Evolutionary conservation across 345 rosid genomes (phyloP).

Genomic region (Melaleuca quinquenervia): DNA sequence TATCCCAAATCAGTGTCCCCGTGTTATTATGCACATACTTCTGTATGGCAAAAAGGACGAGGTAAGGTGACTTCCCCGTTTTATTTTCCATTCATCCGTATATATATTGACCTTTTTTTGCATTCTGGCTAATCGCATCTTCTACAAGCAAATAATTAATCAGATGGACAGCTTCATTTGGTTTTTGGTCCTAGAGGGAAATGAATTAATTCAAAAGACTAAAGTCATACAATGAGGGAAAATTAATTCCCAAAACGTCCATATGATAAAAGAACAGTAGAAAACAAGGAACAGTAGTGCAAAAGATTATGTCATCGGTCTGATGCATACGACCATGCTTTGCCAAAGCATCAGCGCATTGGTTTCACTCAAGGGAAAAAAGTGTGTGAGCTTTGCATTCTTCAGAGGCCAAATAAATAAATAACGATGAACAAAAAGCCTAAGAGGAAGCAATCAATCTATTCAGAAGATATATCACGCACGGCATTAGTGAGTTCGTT

Average conservation of each 20-base stretch:
- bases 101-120: not conserved
- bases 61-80: not conserved
- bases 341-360: not conserved
- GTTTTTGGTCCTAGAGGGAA: not conserved
- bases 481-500: not conserved
- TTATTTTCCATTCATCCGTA: not conserved
- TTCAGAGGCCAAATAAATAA: not conserved
- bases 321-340: not conserved
- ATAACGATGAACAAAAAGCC: not conserved
- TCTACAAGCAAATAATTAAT: not conserved
- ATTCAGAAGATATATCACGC: not conserved
- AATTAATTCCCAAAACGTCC: not conserved
- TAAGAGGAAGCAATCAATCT: not conserved
- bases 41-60: not conserved
- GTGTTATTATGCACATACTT: not conserved
- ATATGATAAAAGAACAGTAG: not conserved
- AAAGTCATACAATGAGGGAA: not conserved
- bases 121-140: not conserved
- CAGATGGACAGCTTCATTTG: not conserved
- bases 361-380: not conserved
- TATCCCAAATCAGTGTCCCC: not conserved
- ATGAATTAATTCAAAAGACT: not conserved
- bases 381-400: not conserved
- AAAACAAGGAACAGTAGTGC: not conserved
- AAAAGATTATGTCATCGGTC: not conserved